Conservation (phyloP, 176 grass and related monocot species). For the Rhipidocladum racemiflorum region DNA sequence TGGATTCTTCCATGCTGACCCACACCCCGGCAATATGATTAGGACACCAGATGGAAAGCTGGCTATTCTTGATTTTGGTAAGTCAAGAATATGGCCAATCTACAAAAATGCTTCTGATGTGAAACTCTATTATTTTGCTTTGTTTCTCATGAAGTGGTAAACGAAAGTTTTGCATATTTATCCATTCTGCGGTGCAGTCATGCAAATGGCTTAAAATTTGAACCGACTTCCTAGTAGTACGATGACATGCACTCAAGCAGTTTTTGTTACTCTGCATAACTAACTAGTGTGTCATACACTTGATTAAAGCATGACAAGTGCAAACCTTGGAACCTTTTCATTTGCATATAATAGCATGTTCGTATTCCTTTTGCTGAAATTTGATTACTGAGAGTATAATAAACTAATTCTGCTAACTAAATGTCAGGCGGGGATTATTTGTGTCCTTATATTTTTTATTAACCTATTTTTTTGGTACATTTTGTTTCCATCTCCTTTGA, state of each 20-base stretch:
- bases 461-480: no score
- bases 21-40: slow-evolving; percentile 99
- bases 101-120: not conserved
- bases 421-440: not conserved
- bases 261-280: not conserved
- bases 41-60: slow-evolving; percentile 92
- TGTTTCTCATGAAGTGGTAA: slow-evolving; percentile 1
- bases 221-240: not conserved
- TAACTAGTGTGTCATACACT: not conserved
- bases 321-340: slow-evolving; percentile 2
- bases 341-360: not conserved
- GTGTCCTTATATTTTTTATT: no score
- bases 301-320: not conserved
- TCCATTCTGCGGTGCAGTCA: not conserved
- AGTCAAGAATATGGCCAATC: slow-evolving; percentile 23
- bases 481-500: no score
- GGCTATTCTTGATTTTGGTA: slow-evolving; percentile 99
- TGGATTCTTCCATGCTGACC: slow-evolving; percentile 97
- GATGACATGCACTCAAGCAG: not conserved
- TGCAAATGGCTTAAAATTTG: not conserved
- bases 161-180: not conserved
- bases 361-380: not conserved
- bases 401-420: not conserved
- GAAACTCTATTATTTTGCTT: not conserved
- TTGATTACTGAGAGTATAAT: not conserved